These are phyloP conservation scores for Pulveroboletus sp. DNA, from an alignment of 768 basidiomycete genomes.

Conservation along the genomic window DNA sequence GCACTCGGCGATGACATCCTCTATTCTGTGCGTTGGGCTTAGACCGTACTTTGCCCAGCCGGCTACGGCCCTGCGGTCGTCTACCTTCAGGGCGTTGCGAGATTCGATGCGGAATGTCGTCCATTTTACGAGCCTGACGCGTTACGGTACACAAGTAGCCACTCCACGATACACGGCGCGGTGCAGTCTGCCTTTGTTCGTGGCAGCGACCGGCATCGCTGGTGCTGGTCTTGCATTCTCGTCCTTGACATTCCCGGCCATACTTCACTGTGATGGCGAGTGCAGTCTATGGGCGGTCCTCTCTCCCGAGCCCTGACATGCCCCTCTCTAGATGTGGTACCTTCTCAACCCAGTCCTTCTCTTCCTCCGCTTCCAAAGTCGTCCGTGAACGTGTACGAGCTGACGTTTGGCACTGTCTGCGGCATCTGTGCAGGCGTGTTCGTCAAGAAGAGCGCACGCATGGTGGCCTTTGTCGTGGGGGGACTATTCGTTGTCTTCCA, in stretches of 20 bases:
- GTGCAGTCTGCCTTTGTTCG: slow-evolving; percentile 12
- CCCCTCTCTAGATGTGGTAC: slow-evolving; percentile 6
- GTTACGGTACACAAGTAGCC: neutral
- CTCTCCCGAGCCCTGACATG: slow-evolving; percentile 2
- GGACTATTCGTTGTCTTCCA: slow-evolving; percentile 89
- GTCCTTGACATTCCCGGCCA: slow-evolving; percentile 27
- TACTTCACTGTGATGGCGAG: slow-evolving; percentile 54
- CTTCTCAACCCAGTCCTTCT: slow-evolving; percentile 7
- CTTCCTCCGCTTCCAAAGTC: slow-evolving; percentile 55
- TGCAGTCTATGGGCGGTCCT: neutral
- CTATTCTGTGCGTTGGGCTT: slow-evolving; percentile 19
- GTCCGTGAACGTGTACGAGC: slow-evolving; percentile 73
- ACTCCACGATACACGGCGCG: slow-evolving; percentile 4
- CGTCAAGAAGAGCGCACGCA: slow-evolving; percentile 89
- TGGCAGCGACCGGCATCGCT: slow-evolving; percentile 33
- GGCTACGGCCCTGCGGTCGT: neutral
- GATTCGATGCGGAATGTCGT: slow-evolving; percentile 1
- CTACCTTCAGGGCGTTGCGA: neutral
- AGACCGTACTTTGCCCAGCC: slow-evolving; percentile 4
- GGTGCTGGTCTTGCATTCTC: slow-evolving; percentile 45
- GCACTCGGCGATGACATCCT: slow-evolving; percentile 8
- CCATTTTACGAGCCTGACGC: neutral
- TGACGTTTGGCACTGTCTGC: slow-evolving; percentile 83
- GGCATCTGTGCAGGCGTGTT: slow-evolving; percentile 92
- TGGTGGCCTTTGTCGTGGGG: slow-evolving; percentile 80